Evolutionary conservation across 768 basidiomycete genomes (phyloP), one percentile per base, ranked within the genome.

Genomic region (Kwoniella dendrophila): DNA sequence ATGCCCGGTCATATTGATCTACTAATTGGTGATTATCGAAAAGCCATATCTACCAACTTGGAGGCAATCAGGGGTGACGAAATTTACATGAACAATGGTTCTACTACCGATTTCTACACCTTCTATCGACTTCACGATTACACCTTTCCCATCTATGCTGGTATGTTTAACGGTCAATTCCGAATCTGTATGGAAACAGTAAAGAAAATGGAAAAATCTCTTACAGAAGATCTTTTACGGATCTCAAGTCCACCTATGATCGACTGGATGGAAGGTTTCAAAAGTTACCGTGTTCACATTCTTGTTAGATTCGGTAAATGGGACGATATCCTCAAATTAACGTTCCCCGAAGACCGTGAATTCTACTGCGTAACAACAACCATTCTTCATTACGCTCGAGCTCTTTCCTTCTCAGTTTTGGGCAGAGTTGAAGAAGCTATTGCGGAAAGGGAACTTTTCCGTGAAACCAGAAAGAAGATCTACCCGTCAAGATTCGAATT

Each of bases 1-100:
- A 75, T 75, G 73, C 73, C 73, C 0, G 62, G 59, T 20, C 73
- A 75, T 52, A 58, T 75, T 59, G 64, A 75, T 50, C 29, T 75
- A 7, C 63, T 75, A 1, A 60, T 71, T n/a, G 73, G 73, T 11
- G 73, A 75, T 48, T 75, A 72, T 54, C 68, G 66, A 22, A 62
- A 67, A 24, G 71, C 71, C 12, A 72, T 71, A 41, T n/a, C 50
- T 2, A 20, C 68, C 34, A 75, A 75, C 62, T 11, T 43, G n/a
- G 24, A 33, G 6, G 71, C 62, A 0, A 60, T 72, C 16, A 29
- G 44, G n/a, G 64, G 55, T 8, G 73, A 72, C 55, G 63, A 64
- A 24, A 62, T 58, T 22, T 71, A 72, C 55, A 30, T 2, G 0
- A n/a, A 11, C 3, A 16, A 27, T 7, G 52, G 55, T 14, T 50